phyloP scores from a whole-genome alignment of 2,329 filamentous ascomycete genomes.

The Leptographium flavum region DNA sequence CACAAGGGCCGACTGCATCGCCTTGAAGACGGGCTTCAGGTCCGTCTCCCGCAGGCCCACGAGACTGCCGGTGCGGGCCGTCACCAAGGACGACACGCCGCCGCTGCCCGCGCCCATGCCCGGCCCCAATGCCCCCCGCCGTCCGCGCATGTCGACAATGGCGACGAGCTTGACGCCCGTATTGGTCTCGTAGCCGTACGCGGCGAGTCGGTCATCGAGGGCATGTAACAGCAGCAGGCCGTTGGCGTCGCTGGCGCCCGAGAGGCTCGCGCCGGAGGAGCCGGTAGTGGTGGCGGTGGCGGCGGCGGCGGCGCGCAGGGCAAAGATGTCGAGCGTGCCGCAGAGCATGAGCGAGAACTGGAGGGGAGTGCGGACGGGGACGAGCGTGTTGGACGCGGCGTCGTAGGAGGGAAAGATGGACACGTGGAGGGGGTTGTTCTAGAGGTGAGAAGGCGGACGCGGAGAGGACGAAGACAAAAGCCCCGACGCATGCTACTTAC shows the following conservation, averaged over 20 bases:
- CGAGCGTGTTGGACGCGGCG: conserved; percentile 34
- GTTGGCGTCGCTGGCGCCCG: conserved; percentile 45
- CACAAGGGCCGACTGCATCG: conserved; percentile 87
- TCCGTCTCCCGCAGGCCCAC: conserved; percentile 72
- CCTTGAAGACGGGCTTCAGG: conserved; percentile 72
- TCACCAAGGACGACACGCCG: conserved; percentile 4
- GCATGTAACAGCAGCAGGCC: conserved; percentile 75
- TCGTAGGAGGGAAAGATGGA: conserved; percentile 71
- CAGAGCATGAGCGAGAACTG: conserved; percentile 88
- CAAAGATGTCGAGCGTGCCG: conserved; percentile 86
- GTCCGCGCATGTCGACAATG: conserved; percentile 79
- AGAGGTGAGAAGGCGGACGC: too few relatives aligned
- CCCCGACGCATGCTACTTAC: conserved; percentile 37
- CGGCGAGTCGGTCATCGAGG: conserved; percentile 80
- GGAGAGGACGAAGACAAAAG: too few relatives aligned
- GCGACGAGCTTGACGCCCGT: conserved; percentile 85
- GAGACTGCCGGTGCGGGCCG: conserved; percentile 18
- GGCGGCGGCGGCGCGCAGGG: conserved; percentile 52
- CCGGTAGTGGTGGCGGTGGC: conserved; percentile 5
- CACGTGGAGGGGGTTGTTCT: conserved; percentile 96
- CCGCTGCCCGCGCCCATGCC: neutral
- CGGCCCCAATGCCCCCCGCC: conserved; percentile 21
- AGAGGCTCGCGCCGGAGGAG: conserved; percentile 29
- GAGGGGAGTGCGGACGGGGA: conserved; percentile 54
- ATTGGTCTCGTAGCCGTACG: conserved; percentile 94